Evolutionary conservation across 2,329 filamentous ascomycete genomes (phyloP).

Genomic region (Domatiomyces globalis): DNA sequence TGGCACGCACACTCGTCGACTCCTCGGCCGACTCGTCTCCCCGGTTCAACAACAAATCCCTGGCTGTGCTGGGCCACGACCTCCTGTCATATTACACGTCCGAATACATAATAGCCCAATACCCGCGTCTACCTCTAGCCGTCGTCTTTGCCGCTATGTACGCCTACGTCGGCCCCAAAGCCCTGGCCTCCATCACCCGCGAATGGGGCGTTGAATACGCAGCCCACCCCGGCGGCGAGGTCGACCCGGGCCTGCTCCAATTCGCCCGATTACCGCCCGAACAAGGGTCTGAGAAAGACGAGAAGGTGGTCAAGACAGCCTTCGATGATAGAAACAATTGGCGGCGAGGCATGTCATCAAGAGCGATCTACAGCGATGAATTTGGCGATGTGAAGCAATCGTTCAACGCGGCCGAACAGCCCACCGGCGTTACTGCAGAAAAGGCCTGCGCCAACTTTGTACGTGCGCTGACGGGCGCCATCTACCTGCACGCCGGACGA

Average conservation of each 20-base stretch:
- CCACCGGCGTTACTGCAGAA: constrained; percentile 34
- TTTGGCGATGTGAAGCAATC: constrained; percentile 54
- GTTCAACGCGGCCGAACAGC: constrained; percentile 2
- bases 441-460: constrained; percentile 62
- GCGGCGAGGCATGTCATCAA: constrained; percentile 58
- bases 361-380: constrained; percentile 68
- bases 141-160: constrained; percentile 76
- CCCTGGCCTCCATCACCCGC: constrained; percentile 56
- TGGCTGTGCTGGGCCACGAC: constrained; percentile 67
- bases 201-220: constrained; percentile 89
- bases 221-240: constrained; percentile 75
- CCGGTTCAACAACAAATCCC: constrained; percentile 75
- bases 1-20: constrained; percentile 76
- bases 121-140: constrained; percentile 78
- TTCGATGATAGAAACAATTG: constrained; percentile 23
- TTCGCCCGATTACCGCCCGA: constrained; percentile 43
- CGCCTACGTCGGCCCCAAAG: constrained; percentile 63
- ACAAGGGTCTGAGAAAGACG: constrained; percentile 34
- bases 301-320: not conserved
- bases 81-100: constrained; percentile 78
- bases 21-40: constrained; percentile 65
- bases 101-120: constrained; percentile 77
- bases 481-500: constrained; percentile 74
- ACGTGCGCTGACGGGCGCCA: constrained; percentile 64
- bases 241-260: constrained; percentile 81